These are phyloP conservation scores for Rhododendron henanense DNA, from an alignment of 148 eudicot genomes.

Conservation along the genomic window DNA sequence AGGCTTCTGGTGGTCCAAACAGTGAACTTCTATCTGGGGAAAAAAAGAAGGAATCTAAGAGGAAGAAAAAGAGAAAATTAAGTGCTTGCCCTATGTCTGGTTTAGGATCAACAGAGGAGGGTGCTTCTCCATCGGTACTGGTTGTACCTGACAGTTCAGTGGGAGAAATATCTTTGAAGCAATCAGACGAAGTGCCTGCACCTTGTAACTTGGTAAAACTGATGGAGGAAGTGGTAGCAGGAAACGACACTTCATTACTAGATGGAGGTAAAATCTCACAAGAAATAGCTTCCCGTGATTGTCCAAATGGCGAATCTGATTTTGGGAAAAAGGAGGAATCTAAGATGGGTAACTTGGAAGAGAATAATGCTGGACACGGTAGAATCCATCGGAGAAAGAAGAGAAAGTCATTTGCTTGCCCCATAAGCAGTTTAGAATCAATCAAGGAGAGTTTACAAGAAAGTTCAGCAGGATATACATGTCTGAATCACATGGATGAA, in stretches of 20 bases:
- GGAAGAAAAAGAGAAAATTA: slow-evolving; percentile 2
- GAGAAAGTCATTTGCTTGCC: not conserved
- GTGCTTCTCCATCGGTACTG: not conserved
- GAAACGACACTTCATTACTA: not conserved
- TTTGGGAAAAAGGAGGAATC: not conserved
- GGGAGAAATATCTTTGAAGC: not conserved
- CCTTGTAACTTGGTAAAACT: not conserved
- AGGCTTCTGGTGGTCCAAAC: not conserved
- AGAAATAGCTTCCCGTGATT: not conserved
- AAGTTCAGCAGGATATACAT: not conserved
- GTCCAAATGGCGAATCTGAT: not conserved
- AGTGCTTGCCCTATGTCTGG: not conserved
- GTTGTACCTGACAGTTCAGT: not conserved
- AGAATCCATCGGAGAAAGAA: not conserved
- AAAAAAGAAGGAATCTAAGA: not conserved
- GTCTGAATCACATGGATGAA: not conserved
- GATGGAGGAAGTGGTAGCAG: not conserved
- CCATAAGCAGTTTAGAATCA: not conserved
- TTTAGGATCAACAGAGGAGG: not conserved
- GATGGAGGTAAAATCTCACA: not conserved
- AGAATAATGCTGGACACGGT: not conserved
- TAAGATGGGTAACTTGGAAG: not conserved
- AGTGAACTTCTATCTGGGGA: not conserved
- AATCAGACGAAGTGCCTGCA: not conserved
- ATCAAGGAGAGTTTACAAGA: not conserved